Base-by-base conservation (phyloP, 2,329 filamentous ascomycete species). In the Ophiosphaerella herpotricha region DNA sequence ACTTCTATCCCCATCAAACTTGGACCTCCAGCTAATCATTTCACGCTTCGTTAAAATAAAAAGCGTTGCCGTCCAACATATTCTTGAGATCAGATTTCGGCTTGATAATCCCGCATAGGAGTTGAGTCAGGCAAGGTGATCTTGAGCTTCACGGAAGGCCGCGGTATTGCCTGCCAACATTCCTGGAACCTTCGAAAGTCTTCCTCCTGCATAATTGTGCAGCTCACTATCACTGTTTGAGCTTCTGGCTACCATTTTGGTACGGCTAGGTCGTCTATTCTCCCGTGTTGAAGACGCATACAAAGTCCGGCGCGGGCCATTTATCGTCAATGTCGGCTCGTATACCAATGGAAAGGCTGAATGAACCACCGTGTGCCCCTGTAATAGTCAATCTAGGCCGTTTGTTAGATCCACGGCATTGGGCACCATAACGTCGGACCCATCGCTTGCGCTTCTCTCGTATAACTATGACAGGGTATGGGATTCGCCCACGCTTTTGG, bases 91-190 rank as follows among this genome's bases (percentile, higher is more conserved):
- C 35, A 49, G 34, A 40, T 26, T 26, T 36, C 56, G 56, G 54
- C 13, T 24, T 51, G 38, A 55, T 57, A 39, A 33, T 52, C 45
- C 50, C 56, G 50, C 16, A 21, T 34, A 29, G 46, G 42, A 24
- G 6, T 50, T 42, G 58, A 60, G 52, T 60, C 52, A 54, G 42
- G 48, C 12, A 23, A 32, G 21, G 46, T 34, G 24, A 39, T 29
- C 13, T 24, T 48, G 21, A 37, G 21, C 43, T 39, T 43, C 39
- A 35, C 42, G 32, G 39, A 43, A 46, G 46, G 39, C 46, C 37
- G 39, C 33, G 41, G 18, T 41, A 13, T 33, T 41, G 39, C 40
- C 51, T 39, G 42, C 48, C 47, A 29, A 49, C 48, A 44, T 39
- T 40, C 46, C 29, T 42, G 42, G 43, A 37, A 21, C 24, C 38